Percentiles rank a stretch among this genome's conserved stretches.
These are phyloP conservation scores for Oryza meridionalis DNA, from an alignment of 176 grass and related monocot species.

Conservation along the genomic window DNA sequence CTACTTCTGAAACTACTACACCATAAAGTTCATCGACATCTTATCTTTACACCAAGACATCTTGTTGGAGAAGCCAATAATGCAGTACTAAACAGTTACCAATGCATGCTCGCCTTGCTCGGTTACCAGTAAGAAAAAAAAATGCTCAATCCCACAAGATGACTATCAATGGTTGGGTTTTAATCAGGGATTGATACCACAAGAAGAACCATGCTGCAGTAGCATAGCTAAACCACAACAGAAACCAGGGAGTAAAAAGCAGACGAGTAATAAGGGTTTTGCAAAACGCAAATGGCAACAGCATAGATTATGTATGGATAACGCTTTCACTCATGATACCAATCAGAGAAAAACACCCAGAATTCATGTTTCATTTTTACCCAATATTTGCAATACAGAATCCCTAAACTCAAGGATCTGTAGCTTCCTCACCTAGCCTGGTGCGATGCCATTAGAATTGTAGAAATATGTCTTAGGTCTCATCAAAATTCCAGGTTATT, in stretches of 20 bases:
- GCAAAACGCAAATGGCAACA: not conserved
- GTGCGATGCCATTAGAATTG: constrained; percentile 18
- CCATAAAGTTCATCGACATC: not conserved
- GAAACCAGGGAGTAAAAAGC: not conserved
- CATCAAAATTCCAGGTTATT: constrained; percentile 44
- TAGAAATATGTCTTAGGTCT: constrained; percentile 22
- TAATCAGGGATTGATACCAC: not conserved
- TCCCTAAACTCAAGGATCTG: not conserved
- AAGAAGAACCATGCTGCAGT: not conserved
- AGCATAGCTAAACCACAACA: not conserved
- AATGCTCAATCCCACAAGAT: not conserved
- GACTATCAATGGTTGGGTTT: not conserved
- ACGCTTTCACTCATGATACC: not conserved
- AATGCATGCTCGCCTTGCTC: not conserved
- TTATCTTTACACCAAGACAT: not conserved
- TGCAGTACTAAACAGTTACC: not conserved
- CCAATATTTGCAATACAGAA: constrained; percentile 7
- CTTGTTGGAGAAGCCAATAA: not conserved
- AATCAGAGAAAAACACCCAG: constrained; percentile 17
- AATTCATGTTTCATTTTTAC: constrained; percentile 20
- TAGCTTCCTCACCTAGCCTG: constrained; percentile 25
- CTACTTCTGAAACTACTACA: not conserved
- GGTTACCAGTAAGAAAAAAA: not conserved
- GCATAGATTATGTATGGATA: not conserved
- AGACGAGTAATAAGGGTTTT: not conserved